Evolutionary conservation across 176 grass and related monocot species (phyloP), one percentile per base, ranked within the genome.

Genomic region (Cocos nucifera): DNA sequence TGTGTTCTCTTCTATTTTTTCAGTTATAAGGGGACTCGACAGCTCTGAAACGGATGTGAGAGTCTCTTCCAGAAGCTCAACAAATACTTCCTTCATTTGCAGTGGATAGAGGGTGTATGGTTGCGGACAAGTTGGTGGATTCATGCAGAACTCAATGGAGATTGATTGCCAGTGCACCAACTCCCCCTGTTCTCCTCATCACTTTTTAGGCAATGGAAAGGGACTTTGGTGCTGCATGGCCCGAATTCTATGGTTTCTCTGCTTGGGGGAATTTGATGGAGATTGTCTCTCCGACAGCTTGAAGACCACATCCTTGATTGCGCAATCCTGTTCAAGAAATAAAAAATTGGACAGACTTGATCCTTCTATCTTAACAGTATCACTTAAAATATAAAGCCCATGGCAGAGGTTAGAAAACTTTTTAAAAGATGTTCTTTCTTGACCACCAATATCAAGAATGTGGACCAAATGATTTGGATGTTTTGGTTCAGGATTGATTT

Each of bases 61-160:
- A 73, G 81, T 19, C 50, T 92, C 59, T 89, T 92, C n/a, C 73
- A 63, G 65, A 9, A 68, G 68, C 57, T 75, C 82, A 19, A 76
- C 79, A 15, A 98, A 89, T 69, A 88, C 88, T 4, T 89, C n/a
- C 88, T 53, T 64, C 61, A 39, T 22, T 79, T 98, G 54, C 58
- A 89, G 17, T 92, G 93, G 93, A 98, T 98, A 5, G 85, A 89
- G 49, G 76, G 5, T 98, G 87, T 73, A 79, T 92, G 93, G 79
- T n/a, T 63, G 7, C 88, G 63, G 1, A 74, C 76, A 58, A 76
- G 76, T 69, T 85, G 81, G 88, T 98, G 93, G 84, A 88, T 92
- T 39, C 88, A 92, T 44, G 84, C 93, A 98, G 77, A 89, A 79
- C 59, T 79, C 84, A 51, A 73, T 73, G 1, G 93, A 98, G 64